Conservation (phyloP, 179 eudicot species). For the Spinacia oleracea region DNA sequence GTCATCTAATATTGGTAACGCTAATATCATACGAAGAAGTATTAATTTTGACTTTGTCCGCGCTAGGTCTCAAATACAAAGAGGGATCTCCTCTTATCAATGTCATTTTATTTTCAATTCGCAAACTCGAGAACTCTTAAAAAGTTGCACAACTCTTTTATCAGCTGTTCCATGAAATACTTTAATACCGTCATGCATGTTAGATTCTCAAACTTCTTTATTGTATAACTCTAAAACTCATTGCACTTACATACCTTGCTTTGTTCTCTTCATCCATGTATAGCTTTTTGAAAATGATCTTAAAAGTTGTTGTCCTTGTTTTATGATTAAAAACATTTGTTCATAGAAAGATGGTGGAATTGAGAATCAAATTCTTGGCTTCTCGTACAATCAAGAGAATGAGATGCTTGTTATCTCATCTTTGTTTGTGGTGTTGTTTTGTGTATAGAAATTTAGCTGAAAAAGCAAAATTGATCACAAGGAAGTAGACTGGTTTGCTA, state of each 20-base stretch:
- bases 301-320: neutral
- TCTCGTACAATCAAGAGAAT: slow-evolving; percentile 18
- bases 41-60: too few relatives aligned
- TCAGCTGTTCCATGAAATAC: too few relatives aligned
- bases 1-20: too few relatives aligned
- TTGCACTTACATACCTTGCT: neutral
- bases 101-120: too few relatives aligned
- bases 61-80: too few relatives aligned
- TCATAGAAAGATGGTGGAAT: slow-evolving; percentile 9
- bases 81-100: too few relatives aligned
- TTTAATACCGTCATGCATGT: neutral
- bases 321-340: neutral
- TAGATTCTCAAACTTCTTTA: neutral
- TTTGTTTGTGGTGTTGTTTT: slow-evolving; percentile 6
- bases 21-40: too few relatives aligned
- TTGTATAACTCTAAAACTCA: neutral
- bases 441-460: neutral
- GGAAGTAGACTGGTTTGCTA: neutral
- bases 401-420: slow-evolving; percentile 5
- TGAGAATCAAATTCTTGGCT: slow-evolving; percentile 12
- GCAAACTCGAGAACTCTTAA: too few relatives aligned
- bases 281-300: neutral
- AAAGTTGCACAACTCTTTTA: too few relatives aligned
- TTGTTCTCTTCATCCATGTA: neutral
- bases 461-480: neutral